Evolutionary conservation across 164 flowering plant species (phyloP).

Genomic region (Sedum album): DNA sequence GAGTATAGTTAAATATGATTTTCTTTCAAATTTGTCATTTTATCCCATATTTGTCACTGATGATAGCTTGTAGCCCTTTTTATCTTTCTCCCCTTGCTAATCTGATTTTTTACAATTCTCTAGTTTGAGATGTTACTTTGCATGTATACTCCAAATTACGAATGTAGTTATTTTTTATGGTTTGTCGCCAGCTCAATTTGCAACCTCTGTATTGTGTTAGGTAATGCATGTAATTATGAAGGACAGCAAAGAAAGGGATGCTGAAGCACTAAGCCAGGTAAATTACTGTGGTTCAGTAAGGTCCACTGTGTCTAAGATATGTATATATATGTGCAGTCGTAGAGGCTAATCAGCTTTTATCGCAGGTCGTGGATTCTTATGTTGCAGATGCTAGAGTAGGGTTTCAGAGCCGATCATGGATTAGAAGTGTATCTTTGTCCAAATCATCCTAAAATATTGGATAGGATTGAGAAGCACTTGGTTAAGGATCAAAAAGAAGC

Average conservation of each 20-base stretch:
- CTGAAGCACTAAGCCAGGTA: constrained; percentile 51
- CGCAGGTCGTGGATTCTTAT: constrained; percentile 72
- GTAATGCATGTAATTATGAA: constrained; percentile 52
- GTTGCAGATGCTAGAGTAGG: constrained; percentile 75
- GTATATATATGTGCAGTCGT: background rate
- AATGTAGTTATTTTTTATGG: no score
- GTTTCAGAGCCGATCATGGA: constrained; percentile 71
- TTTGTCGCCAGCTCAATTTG: no score
- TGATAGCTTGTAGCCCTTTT: no score
- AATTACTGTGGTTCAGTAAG: background rate
- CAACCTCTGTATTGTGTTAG: constrained; percentile 35
- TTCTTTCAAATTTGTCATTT: no score
- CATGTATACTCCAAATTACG: background rate
- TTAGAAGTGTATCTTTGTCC: constrained; percentile 86
- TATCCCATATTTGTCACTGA: no score
- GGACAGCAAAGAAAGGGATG: constrained; percentile 54
- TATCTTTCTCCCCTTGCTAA: background rate
- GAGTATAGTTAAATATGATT: no score
- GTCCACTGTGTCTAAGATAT: background rate
- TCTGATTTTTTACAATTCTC: background rate
- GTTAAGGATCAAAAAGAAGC: constrained; percentile 45
- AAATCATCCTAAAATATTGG: constrained; percentile 39
- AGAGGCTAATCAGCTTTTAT: background rate
- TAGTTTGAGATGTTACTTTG: background rate
- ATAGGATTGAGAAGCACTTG: constrained; percentile 50